These are phyloP conservation scores for Aspergillus bombycis DNA, from an alignment of 2,329 filamentous ascomycete species.

Conservation along the genomic window DNA sequence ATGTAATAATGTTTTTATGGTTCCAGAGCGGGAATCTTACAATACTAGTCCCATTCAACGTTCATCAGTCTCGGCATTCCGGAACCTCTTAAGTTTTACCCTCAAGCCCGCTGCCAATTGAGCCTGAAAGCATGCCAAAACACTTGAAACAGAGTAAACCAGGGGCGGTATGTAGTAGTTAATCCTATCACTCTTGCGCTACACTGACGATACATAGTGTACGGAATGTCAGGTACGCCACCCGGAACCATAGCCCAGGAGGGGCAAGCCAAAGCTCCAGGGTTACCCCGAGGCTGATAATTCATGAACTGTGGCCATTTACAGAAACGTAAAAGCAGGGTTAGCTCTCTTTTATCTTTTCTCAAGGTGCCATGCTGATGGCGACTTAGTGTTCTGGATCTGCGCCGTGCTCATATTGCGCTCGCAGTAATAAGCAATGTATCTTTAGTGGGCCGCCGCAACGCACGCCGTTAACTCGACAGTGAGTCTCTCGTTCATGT, in stretches of 20 bases:
- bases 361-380: neutral
- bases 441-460: slow-evolving; percentile 14
- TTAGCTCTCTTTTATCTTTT: neutral
- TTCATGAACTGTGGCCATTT: neutral
- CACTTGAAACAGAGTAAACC: neutral
- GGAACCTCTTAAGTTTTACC: neutral
- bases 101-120: neutral
- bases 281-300: neutral
- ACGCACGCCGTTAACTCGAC: slow-evolving; percentile 22
- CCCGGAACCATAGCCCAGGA: neutral
- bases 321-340: slow-evolving; percentile 19
- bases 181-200: too few species aligned
- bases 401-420: slow-evolving; percentile 19
- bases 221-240: neutral
- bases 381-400: slow-evolving; percentile 18
- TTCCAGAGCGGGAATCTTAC: too few species aligned
- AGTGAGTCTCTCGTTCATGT: slow-evolving; percentile 5
- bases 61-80: too few species aligned
- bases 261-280: neutral
- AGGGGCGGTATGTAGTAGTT: neutral
- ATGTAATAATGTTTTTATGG: too few species aligned
- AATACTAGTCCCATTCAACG: too few species aligned
- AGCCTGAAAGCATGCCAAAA: neutral
- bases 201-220: neutral
- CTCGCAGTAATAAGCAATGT: slow-evolving; percentile 14